phyloP scores from a whole-genome alignment of 2,329 filamentous ascomycete species.

The Boeremia lycopersici region DNA sequence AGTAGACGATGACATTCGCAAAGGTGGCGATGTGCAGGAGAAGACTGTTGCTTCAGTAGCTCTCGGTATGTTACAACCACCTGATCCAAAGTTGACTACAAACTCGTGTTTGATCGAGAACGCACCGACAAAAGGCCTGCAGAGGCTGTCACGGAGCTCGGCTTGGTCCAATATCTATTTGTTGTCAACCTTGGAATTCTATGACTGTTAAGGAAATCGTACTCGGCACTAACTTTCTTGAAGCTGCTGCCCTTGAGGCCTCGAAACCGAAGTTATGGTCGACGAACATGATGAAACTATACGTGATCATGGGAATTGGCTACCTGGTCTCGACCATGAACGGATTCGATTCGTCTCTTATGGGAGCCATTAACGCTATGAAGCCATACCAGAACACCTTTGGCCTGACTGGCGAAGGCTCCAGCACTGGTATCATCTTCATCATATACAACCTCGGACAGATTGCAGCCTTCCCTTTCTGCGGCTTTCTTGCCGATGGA shows the following conservation, averaged over 20 bases:
- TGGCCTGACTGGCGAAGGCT: constrained; percentile 54
- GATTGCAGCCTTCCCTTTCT: constrained; percentile 57
- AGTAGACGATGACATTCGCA: constrained; percentile 30
- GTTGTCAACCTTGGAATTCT: too few relatives aligned
- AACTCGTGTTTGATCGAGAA: too few relatives aligned
- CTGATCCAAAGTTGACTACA: neutral
- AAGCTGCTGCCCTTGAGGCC: constrained; percentile 42
- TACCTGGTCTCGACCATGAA: constrained; percentile 46
- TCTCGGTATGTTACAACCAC: constrained; percentile 25
- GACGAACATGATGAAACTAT: constrained; percentile 40
- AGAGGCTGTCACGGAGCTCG: too few relatives aligned
- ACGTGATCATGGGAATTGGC: constrained; percentile 42
- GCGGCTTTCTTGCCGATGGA: constrained; percentile 48
- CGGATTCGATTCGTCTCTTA: constrained; percentile 46
- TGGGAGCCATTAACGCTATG: constrained; percentile 62
- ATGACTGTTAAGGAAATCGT: too few relatives aligned
- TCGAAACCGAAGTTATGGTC: constrained; percentile 41
- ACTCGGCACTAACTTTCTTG: constrained; percentile 9
- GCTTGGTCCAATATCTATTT: too few relatives aligned
- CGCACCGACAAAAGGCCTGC: too few relatives aligned
- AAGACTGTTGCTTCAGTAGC: constrained; percentile 39
- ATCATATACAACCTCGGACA: constrained; percentile 56
- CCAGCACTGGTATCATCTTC: constrained; percentile 56
- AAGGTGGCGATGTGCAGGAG: constrained; percentile 32
- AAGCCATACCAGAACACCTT: constrained; percentile 58